phyloP scores from a whole-genome alignment of 2,329 filamentous ascomycete genomes.

The Coleophoma crateriformis region DNA sequence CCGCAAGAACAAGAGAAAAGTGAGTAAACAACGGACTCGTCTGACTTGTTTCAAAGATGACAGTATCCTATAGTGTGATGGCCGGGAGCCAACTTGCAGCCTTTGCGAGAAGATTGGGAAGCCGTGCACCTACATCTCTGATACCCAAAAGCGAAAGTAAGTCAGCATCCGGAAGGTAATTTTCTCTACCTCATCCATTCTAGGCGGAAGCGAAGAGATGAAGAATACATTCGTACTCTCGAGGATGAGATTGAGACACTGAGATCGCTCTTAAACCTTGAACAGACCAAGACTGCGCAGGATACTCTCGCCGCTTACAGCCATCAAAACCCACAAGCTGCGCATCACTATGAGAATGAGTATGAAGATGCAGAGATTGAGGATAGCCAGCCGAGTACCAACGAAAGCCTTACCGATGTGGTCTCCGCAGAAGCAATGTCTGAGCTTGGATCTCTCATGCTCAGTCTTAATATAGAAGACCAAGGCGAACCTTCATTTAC shows the following conservation, averaged over 20 bases:
- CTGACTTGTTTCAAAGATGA: not conserved
- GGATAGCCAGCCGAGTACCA: not conserved
- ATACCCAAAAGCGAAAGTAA: constrained; percentile 1
- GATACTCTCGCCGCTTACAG: not conserved
- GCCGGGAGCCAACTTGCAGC: constrained; percentile 3
- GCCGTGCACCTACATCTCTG: not conserved
- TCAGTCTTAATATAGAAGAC: constrained; percentile 5
- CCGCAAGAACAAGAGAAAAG: constrained; percentile 9
- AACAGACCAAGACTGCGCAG: not conserved
- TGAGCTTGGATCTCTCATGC: constrained; percentile 7
- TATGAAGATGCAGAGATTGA: not conserved
- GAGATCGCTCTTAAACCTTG: not conserved
- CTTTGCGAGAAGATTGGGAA: constrained; percentile 1
- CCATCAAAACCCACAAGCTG: not conserved
- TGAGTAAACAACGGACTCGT: not conserved
- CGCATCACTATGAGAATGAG: not conserved
- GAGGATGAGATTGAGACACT: not conserved
- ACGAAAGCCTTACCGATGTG: not conserved
- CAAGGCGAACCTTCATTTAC: constrained; percentile 8
- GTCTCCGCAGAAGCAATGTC: constrained; percentile 4
- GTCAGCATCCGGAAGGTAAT: not conserved
- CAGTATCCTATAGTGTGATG: constrained; percentile 2
- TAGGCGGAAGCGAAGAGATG: not conserved
- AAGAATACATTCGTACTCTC: constrained; percentile 1
- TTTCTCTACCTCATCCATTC: not conserved